A percentile compares a stretch with the other conserved stretches of the same genome.
Evolutionary conservation across 2,329 filamentous ascomycete species (phyloP).

Genomic region (Xylariaceae sp.): DNA sequence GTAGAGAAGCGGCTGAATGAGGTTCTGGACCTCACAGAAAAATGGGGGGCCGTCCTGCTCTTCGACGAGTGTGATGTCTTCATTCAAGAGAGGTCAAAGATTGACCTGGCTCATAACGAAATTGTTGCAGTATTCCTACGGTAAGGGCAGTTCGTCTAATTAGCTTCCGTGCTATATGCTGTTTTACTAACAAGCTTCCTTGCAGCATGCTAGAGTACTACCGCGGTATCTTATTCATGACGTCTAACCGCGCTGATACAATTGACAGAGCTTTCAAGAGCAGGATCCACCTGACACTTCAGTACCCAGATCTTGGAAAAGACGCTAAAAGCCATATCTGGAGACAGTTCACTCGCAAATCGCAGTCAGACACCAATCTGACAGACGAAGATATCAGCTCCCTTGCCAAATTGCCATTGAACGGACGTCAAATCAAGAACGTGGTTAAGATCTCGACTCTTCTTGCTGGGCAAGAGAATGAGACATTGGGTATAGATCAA

Average conservation of each 20-base stretch:
- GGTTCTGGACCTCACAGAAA: slow-evolving; percentile 33
- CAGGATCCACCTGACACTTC: slow-evolving; percentile 32
- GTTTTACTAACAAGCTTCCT: no score
- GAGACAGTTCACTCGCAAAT: slow-evolving; percentile 35
- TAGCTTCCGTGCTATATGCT: no score
- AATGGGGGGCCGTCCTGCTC: slow-evolving; percentile 42
- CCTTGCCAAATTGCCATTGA: no score
- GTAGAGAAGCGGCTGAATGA: slow-evolving; percentile 34
- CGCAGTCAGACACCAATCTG: no score
- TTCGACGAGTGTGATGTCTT: slow-evolving; percentile 44
- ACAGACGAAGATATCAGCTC: no score
- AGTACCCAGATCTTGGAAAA: slow-evolving; percentile 30
- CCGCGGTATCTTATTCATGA: slow-evolving; percentile 36
- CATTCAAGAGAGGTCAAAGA: slow-evolving; percentile 32
- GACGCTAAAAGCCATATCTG: slow-evolving; percentile 32
- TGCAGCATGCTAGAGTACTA: slow-evolving; percentile 33
- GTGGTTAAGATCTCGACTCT: slow-evolving; percentile 38
- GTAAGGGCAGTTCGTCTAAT: no score
- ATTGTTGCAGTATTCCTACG: slow-evolving; percentile 31
- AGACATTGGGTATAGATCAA: no score
- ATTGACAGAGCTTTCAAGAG: slow-evolving; percentile 38
- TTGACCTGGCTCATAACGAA: slow-evolving; percentile 36
- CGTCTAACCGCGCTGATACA: slow-evolving; percentile 34
- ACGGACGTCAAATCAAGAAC: slow-evolving; percentile 51
- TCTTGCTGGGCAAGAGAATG: slow-evolving; percentile 23